Base-by-base conservation (phyloP, 768 basidiomycete species). In the Mycena rebaudengoi region DNA sequence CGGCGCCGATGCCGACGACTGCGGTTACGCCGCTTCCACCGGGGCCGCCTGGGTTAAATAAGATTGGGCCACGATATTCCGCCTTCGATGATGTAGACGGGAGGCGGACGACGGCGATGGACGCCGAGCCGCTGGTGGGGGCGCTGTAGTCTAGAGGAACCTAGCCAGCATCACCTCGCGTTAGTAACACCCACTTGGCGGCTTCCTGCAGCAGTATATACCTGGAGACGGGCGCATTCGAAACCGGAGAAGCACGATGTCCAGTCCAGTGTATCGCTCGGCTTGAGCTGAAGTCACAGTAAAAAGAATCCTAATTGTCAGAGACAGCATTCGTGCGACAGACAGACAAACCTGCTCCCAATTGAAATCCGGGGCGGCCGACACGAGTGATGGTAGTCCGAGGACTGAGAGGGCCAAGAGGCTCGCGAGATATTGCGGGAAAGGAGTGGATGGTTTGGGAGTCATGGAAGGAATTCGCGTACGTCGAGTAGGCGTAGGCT, bases 141-240 rank as follows among this genome's bases (percentile, higher is more conserved):
- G 70, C 53, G 1, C 64, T 58, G 60, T 78, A 75, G 63, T 78
- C 71, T 13, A 78, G 51, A 3, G 77, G 76, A 7, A 77, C 71
- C 73, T 75, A 39, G n/a, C 25, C 21, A 21, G 29, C 45, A 3
- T 21, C n/a, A n/a, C n/a, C n/a, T 41, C 16, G 26, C 1, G 5
- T 44, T 11, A 21, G 20, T 29, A 40, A 26, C 12, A 33, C 30
- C 8, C 20, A n/a, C n/a, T n/a, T n/a, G n/a, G n/a, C n/a, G n/a
- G 2, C 33, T 30, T 21, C 5, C 13, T 51, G 8, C 16, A 26
- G 20, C 16, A 23, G n/a, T n/a, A 26, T 29, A 12, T 32, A 59
- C 63, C 49, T 59, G 35, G 13, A 65, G 43, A 11, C 26, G 50
- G 7, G 28, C 46, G 43, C 63, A 65, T 39, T 63, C 39, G 49